phyloP scores from a whole-genome alignment of 2,329 filamentous ascomycete species.

The Hypocreales sp. region DNA sequence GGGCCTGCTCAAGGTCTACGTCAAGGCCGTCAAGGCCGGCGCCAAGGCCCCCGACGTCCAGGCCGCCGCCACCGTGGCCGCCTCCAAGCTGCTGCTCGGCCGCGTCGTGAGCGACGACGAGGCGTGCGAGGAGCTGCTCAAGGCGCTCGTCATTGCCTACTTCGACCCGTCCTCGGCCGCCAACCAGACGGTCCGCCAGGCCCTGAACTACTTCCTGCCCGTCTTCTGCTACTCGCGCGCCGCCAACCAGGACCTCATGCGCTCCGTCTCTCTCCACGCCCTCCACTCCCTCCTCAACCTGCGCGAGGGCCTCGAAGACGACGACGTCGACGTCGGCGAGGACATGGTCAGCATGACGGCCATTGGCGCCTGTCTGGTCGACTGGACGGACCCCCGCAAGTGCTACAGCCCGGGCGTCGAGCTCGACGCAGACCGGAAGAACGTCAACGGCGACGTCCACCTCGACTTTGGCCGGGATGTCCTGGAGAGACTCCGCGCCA shows the following conservation, averaged over 20 bases:
- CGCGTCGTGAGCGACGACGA: slow-evolving; percentile 58
- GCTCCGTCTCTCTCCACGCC: slow-evolving; percentile 54
- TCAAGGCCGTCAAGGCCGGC: slow-evolving; percentile 62
- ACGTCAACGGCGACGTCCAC: slow-evolving; percentile 63
- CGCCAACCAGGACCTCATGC: slow-evolving; percentile 75
- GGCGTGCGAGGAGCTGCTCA: slow-evolving; percentile 59
- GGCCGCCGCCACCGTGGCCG: slow-evolving; percentile 63
- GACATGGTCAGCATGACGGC: slow-evolving; percentile 66
- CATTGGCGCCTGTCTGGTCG: slow-evolving; percentile 70
- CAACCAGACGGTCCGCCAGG: slow-evolving; percentile 74
- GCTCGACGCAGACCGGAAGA: slow-evolving; percentile 43
- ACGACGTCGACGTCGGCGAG: slow-evolving; percentile 58
- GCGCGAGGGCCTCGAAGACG: slow-evolving; percentile 57
- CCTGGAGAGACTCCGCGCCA: slow-evolving; percentile 55
- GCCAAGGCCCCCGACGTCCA: slow-evolving; percentile 59
- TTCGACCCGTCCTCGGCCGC: slow-evolving; percentile 71
- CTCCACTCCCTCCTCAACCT: slow-evolving; percentile 61
- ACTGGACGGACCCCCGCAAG: slow-evolving; percentile 92
- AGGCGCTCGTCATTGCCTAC: slow-evolving; percentile 70
- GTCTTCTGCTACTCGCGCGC: slow-evolving; percentile 80
- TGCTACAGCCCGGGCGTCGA: slow-evolving; percentile 38
- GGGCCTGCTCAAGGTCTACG: slow-evolving; percentile 69
- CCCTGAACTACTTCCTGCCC: slow-evolving; percentile 83
- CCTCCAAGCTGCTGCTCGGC: slow-evolving; percentile 75
- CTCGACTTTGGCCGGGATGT: slow-evolving; percentile 64